These are phyloP conservation scores for Stephania japonica DNA, from an alignment of 164 flowering plant genomes.

Conservation along the genomic window DNA sequence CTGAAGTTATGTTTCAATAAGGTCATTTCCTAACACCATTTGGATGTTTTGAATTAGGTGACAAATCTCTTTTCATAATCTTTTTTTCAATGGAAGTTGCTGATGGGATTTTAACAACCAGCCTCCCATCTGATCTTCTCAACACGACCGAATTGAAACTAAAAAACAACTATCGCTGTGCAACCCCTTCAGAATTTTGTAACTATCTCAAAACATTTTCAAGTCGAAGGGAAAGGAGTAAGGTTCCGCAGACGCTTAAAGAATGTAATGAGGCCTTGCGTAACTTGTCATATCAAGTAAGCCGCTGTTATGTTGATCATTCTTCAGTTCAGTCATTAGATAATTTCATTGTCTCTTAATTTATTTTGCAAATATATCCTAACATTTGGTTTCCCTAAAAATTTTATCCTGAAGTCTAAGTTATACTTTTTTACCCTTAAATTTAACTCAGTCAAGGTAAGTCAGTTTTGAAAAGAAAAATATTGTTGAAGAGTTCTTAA, in stretches of 20 bases:
- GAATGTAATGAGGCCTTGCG: constrained; percentile 65
- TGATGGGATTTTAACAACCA: constrained; percentile 49
- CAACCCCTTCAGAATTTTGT: constrained; percentile 85
- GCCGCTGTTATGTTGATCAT: constrained; percentile 14
- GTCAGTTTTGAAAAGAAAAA: too few relatives aligned
- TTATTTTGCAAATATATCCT: too few relatives aligned
- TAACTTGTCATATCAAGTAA: constrained; percentile 54
- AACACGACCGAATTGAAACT: constrained; percentile 67
- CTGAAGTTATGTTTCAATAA: too few relatives aligned
- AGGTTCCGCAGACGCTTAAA: constrained; percentile 51
- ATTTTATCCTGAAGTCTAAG: too few relatives aligned
- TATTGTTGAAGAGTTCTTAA: too few relatives aligned
- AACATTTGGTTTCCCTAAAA: too few relatives aligned
- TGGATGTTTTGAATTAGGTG: constrained; percentile 37
- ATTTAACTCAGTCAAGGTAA: too few relatives aligned
- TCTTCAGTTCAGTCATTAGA: background rate
- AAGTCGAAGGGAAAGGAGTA: constrained; percentile 59
- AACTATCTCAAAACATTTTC: constrained; percentile 59
- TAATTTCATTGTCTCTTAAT: background rate
- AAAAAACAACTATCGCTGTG: constrained; percentile 54
- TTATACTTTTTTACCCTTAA: too few relatives aligned
- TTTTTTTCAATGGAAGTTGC: constrained; percentile 69
- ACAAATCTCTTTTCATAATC: constrained; percentile 44
- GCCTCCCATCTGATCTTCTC: constrained; percentile 51
- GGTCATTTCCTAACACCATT: background rate